Base-by-base conservation (phyloP, 2,329 filamentous ascomycete genomes). In the Ophiocordyceps camponoti-leonardi region DNA sequence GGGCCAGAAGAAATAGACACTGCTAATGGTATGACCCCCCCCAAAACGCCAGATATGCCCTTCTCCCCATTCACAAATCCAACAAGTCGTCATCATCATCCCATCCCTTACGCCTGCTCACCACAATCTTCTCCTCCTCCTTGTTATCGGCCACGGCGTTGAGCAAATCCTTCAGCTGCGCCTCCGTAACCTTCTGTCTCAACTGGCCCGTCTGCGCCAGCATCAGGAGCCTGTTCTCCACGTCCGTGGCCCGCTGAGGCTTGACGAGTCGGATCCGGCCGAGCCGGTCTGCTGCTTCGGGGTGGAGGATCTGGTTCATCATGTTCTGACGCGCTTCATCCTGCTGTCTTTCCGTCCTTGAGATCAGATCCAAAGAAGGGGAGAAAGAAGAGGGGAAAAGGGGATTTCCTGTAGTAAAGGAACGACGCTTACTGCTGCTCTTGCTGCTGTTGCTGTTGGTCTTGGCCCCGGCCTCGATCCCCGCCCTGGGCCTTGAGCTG, bases 201-300 rank as follows among this genome's bases (percentile, higher is more conserved):
- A 98, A 70, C 69, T 96, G 92, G 22, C 90, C 88, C 22, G 81
- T 77, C 57, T 87, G 79, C 48, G 92, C 90, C 47, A 98, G 76
- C 79, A 82, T 87, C 63, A 98, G 88, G 47, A 98, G 75, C 44
- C 90, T 69, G 71, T 93, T 88, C 69, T 98, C 92, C 47, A 98
- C 78, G 57, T 95, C 87, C 49, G 74, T 76, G 33, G 92, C 92
- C 56, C 92, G 85, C 54, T 82, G 81, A 61, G 88, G 86, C 67
- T 96, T 96, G 59, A 98, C 92, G 49, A 98, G 79, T 31, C 90
- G 83, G 67, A 98, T 96, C 52, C 92, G 86, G 47, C 86, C 86
- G 1, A 98, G 75, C 14, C 92, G 84, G 67, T 98, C 92, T 49
- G 86, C 84, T 18, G 92, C 92, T 58, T 90, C 86, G 53, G 92